Evolutionary conservation across 108 stramenopile genomes (phyloP), one percentile per base, ranked within the genome.

Genomic region (Pseudonitzschia pungens): DNA sequence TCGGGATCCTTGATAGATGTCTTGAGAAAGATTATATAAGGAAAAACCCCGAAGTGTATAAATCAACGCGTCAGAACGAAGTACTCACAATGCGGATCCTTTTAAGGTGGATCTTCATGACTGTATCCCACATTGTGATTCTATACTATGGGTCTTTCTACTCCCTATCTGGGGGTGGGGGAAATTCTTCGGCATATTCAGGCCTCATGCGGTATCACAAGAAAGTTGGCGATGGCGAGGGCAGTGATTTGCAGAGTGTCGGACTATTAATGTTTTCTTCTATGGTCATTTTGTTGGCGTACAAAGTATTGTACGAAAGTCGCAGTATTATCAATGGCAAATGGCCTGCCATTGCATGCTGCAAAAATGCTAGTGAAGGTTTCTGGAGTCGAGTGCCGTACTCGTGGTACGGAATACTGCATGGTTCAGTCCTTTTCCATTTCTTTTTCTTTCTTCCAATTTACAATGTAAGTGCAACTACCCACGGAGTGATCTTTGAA

Each of bases 1-100:
- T 92, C 52, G 98, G 95, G 16, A 62, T 96, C 15, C 94, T 98
- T 69, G 99, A 99, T 75, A 80, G 95, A 11, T 97, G 97, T 80
- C 70, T 98, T 12, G 80, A 87, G 27, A 89, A 91, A 44, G 92
- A 91, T 51, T 93, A 95, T 65, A 90, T 92, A 9, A 55, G 77
- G 33, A 69, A 56, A 40, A 76, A 93, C 66, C 92, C 95, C 21
- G 77, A 87, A 76, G 84, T 91, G 14, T 96, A 89, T 73, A 55
- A 84, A 74, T 76, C 90, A 29, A 85, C 91, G 15, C 84, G 86
- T 28, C 68, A 81, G 33, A 96, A 96, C 59, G 88, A 93, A 65
- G 79, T 88, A 31, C 59, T 96, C 50, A 82, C 85, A 0, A 41
- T 84, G n/a, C 81, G 92, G 22, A 81, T 83, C 53, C 69, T 79